Conservation (phyloP, 2,329 filamentous ascomycete genomes). For the Chaetomiaceae sp. region DNA sequence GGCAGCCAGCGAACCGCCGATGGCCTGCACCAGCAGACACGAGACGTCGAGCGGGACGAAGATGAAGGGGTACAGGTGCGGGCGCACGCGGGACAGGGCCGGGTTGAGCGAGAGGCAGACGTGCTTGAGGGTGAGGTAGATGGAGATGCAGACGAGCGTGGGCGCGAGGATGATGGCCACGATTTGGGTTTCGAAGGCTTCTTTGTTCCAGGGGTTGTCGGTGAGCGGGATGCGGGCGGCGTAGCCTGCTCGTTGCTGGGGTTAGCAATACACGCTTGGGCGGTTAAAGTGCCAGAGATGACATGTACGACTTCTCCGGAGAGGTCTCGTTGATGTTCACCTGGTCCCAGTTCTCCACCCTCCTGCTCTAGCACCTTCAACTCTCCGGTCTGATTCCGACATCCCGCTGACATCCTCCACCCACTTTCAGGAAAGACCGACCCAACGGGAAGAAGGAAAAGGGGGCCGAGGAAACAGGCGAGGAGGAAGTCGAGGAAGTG, state of each 20-base stretch:
- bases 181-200: slow-evolving; percentile 56
- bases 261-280: too few relatives aligned
- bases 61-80: slow-evolving; percentile 50
- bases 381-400: background rate
- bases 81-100: slow-evolving; percentile 46
- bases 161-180: slow-evolving; percentile 56
- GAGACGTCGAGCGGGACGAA: slow-evolving; percentile 58
- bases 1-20: slow-evolving; percentile 53
- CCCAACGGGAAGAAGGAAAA: too few relatives aligned
- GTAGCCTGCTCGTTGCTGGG: slow-evolving; percentile 41
- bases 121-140: slow-evolving; percentile 63
- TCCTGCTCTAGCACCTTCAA: background rate
- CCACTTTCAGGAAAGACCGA: too few relatives aligned
- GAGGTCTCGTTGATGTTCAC: too few relatives aligned
- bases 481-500: too few relatives aligned
- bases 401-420: too few relatives aligned
- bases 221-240: slow-evolving; percentile 47
- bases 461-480: too few relatives aligned
- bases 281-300: too few relatives aligned
- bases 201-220: slow-evolving; percentile 50
- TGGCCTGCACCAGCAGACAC: slow-evolving; percentile 55
- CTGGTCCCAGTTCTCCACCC: too few relatives aligned
- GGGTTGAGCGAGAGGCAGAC: slow-evolving; percentile 47
- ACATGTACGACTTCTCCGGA: too few relatives aligned
- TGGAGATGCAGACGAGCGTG: slow-evolving; percentile 56